These are phyloP conservation scores for Botrytis galanthina DNA, from an alignment of 2,329 filamentous ascomycete species.

Conservation along the genomic window DNA sequence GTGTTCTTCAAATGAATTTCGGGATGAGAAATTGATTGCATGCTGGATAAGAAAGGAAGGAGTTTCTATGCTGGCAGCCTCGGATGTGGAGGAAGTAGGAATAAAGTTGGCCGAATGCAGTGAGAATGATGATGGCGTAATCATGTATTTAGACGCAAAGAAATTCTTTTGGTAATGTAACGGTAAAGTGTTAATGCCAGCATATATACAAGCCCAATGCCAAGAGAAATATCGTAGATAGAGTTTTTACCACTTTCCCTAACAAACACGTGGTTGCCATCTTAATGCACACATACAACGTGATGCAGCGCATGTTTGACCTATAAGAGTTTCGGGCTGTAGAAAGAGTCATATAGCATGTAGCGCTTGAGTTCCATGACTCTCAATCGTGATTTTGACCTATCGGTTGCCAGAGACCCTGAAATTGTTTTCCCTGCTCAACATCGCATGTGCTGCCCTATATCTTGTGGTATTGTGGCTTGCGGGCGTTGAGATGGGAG, in stretches of 20 bases:
- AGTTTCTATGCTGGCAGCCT: neutral
- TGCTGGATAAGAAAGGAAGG: neutral
- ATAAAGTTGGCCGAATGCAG: neutral
- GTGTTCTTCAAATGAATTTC: neutral
- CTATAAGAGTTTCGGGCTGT: neutral
- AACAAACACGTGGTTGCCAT: neutral
- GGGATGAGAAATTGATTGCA: neutral
- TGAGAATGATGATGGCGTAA: neutral
- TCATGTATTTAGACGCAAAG: neutral
- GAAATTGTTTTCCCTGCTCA: neutral
- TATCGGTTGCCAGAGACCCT: neutral
- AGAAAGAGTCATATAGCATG: neutral
- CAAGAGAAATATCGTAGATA: neutral
- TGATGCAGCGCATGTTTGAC: neutral
- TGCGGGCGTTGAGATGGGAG: neutral
- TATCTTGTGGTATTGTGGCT: constrained; percentile 11
- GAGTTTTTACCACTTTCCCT: neutral
- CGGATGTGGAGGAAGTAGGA: neutral
- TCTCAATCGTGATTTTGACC: neutral
- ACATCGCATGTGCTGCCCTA: constrained; percentile 9
- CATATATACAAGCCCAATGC: no score
- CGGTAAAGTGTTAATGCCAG: neutral
- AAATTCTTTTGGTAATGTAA: neutral
- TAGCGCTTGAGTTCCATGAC: neutral
- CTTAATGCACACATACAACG: neutral